Evolutionary conservation across 805 yeast genomes (phyloP).

Genomic region (Kodamaea fukazawae): DNA sequence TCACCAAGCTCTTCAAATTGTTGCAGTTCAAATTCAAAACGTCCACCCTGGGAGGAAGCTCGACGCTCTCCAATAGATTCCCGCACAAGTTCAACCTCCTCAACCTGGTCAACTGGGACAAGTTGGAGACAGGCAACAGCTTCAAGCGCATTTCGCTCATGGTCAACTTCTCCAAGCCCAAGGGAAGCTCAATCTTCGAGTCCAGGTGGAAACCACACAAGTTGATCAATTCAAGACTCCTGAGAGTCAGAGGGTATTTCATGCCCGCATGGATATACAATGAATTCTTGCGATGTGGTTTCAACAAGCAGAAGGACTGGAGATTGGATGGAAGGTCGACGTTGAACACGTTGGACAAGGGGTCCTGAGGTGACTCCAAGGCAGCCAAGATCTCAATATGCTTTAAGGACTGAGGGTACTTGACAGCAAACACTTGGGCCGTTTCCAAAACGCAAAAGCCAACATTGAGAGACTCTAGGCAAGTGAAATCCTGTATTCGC

Average conservation of each 20-base stretch:
- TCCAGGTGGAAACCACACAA: slow-evolving; percentile 1
- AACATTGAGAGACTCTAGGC: slow-evolving; percentile 1
- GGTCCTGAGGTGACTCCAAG: background rate
- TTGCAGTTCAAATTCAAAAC: slow-evolving; percentile 1
- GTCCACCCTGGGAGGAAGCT: background rate
- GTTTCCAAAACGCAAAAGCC: slow-evolving; percentile 4
- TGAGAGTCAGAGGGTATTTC: slow-evolving; percentile 1
- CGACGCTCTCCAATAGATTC: background rate
- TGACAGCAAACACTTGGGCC: slow-evolving; percentile 1
- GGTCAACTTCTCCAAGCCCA: background rate
- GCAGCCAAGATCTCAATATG: slow-evolving; percentile 5
- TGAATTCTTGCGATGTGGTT: background rate
- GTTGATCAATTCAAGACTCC: background rate
- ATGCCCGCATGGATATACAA: slow-evolving; percentile 1
- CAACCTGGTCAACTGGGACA: background rate
- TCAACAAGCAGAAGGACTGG: slow-evolving; percentile 4
- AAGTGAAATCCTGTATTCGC: background rate
- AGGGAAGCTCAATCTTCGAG: slow-evolving; percentile 1
- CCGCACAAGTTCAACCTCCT: slow-evolving; percentile 1
- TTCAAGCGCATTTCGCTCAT: slow-evolving; percentile 1
- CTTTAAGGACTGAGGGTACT: slow-evolving; percentile 1
- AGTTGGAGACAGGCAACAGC: slow-evolving; percentile 1
- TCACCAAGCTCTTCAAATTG: background rate
- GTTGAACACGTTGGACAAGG: background rate
- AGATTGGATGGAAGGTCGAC: slow-evolving; percentile 2